Evolutionary conservation across 148 eudicot species (phyloP).

Genomic region (Salicornia ramosissima): DNA sequence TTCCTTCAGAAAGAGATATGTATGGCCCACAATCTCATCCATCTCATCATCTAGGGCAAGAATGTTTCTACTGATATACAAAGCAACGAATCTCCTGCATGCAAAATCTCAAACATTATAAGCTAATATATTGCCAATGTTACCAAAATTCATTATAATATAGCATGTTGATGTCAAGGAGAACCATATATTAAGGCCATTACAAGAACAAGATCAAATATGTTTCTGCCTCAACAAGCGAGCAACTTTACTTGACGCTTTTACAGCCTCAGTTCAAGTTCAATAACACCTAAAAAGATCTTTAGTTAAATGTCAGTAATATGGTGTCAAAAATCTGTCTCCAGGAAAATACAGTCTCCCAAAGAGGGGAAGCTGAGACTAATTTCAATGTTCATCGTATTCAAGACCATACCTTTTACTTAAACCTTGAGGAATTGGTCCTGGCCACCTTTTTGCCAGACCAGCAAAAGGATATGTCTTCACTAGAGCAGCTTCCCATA

Average conservation of each 20-base stretch:
- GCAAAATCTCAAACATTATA: background rate
- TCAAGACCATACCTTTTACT: constrained; percentile 51
- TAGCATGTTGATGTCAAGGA: background rate
- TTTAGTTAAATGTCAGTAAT: background rate
- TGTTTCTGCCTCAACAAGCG: background rate
- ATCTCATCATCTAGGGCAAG: constrained; percentile 36
- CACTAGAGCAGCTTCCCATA: constrained; percentile 69
- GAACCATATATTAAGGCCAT: background rate
- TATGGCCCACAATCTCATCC: constrained; percentile 67
- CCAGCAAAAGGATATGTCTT: constrained; percentile 48
- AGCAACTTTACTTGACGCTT: background rate
- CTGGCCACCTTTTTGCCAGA: constrained; percentile 62
- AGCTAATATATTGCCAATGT: background rate
- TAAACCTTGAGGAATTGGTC: constrained; percentile 69
- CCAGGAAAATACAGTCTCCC: background rate
- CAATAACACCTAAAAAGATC: background rate
- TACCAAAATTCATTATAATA: background rate
- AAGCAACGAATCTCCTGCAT: constrained; percentile 69
- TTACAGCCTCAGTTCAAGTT: background rate
- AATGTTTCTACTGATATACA: constrained; percentile 50
- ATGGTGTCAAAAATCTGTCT: background rate
- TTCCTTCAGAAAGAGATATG: constrained; percentile 63
- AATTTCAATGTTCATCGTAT: background rate
- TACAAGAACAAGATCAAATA: background rate
- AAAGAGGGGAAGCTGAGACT: background rate